phyloP scores from a whole-genome alignment of 2,329 filamentous ascomycete species.

The Fusarium subglutinans region DNA sequence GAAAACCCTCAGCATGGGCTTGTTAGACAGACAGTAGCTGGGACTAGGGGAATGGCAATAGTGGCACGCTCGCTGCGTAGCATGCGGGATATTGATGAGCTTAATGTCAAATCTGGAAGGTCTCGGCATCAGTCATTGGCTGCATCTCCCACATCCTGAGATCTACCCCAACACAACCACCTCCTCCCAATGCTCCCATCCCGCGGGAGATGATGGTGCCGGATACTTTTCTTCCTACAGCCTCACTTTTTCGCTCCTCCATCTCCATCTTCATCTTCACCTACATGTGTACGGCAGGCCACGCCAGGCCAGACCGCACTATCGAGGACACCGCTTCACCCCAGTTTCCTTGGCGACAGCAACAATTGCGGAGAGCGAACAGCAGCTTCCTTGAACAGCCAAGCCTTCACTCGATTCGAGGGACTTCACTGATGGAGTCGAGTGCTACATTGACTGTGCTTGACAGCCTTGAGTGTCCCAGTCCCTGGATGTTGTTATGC shows the following conservation, averaged over 20 bases:
- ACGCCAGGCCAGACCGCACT: neutral
- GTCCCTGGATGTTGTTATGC: neutral
- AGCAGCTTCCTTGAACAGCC: neutral
- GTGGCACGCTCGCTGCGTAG: constrained; percentile 7
- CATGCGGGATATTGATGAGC: constrained; percentile 27
- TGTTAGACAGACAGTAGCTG: neutral
- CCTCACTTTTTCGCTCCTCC: constrained; percentile 8
- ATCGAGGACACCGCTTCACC: constrained; percentile 11
- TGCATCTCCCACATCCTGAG: constrained; percentile 4
- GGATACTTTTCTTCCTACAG: constrained; percentile 1
- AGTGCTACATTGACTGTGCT: constrained; percentile 7
- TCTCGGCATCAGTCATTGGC: constrained; percentile 20
- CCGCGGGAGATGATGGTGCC: neutral
- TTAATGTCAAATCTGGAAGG: constrained; percentile 32
- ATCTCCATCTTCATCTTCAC: neutral
- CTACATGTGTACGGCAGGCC: neutral
- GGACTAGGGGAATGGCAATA: neutral
- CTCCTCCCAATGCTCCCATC: neutral
- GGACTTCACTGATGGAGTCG: constrained; percentile 13
- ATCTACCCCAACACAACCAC: constrained; percentile 5
- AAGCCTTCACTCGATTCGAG: constrained; percentile 18
- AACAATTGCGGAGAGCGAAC: constrained; percentile 24
- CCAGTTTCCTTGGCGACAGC: constrained; percentile 26
- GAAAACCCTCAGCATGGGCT: neutral
- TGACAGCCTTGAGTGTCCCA: neutral